phyloP scores from a whole-genome alignment of 2,329 filamentous ascomycete species.

The Huntiella abstrusa region DNA sequence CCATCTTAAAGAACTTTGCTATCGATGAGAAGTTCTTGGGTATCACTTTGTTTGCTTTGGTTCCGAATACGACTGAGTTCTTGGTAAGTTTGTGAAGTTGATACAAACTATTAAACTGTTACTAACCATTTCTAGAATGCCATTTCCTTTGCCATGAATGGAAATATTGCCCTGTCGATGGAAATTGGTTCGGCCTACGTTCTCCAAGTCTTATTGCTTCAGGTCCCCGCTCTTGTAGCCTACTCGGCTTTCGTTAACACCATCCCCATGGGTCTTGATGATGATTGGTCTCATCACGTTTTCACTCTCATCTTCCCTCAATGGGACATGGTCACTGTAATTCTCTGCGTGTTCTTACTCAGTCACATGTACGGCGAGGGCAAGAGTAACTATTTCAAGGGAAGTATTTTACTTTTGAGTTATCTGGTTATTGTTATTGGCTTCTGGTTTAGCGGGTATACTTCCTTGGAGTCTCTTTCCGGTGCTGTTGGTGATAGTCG shows the following conservation, averaged over 20 bases:
- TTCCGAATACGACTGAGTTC: constrained; percentile 97
- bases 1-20: constrained; percentile 75
- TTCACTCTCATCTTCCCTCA: constrained; percentile 90
- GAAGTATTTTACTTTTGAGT: constrained; percentile 78
- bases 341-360: constrained; percentile 85
- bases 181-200: constrained; percentile 97
- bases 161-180: constrained; percentile 96
- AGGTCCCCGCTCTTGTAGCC: constrained; percentile 80
- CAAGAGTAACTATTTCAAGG: constrained; percentile 99
- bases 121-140: constrained; percentile 45
- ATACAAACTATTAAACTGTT: constrained; percentile 1
- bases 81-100: constrained; percentile 37
- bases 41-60: constrained; percentile 87
- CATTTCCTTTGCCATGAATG: constrained; percentile 98
- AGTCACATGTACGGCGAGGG: constrained; percentile 97
- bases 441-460: constrained; percentile 63
- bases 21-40: constrained; percentile 96
- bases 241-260: constrained; percentile 62
- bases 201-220: constrained; percentile 82
- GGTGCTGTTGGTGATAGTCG: constrained; percentile 26
- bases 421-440: constrained; percentile 85
- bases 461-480: constrained; percentile 16
- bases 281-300: constrained; percentile 36
- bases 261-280: constrained; percentile 18
- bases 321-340: constrained; percentile 97